phyloP scores from a whole-genome alignment of 768 basidiomycete species.

The Hebeloma cylindrosporum region DNA sequence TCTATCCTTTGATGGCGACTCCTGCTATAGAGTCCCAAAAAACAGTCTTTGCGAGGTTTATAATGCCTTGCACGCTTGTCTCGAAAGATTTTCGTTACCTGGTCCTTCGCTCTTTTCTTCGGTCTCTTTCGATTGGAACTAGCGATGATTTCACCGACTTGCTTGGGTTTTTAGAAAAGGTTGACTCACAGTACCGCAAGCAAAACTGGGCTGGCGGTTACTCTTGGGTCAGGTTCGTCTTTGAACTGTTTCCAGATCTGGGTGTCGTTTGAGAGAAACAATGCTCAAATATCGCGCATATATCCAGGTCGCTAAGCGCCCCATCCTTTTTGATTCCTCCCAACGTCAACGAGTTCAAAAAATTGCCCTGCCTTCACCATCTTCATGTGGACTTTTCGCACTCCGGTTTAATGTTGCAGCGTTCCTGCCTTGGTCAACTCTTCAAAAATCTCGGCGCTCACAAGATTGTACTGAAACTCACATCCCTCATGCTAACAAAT shows the following conservation, averaged over 20 bases:
- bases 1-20: slow-evolving; percentile 10
- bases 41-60: slow-evolving; percentile 27
- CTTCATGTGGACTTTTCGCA: slow-evolving; percentile 43
- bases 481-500: slow-evolving; percentile 47
- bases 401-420: slow-evolving; percentile 48
- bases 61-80: slow-evolving; percentile 40
- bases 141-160: slow-evolving; percentile 8
- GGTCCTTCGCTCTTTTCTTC: slow-evolving; percentile 39
- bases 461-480: slow-evolving; percentile 39
- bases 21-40: slow-evolving; percentile 9
- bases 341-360: slow-evolving; percentile 24
- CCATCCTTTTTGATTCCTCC: slow-evolving; percentile 31
- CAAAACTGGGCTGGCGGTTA: slow-evolving; percentile 30
- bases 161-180: slow-evolving; percentile 13
- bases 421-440: slow-evolving; percentile 33
- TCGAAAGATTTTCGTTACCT: slow-evolving; percentile 44
- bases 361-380: slow-evolving; percentile 34
- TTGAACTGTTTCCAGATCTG: not conserved
- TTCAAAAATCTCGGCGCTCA: slow-evolving; percentile 29
- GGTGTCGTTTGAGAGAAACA: too few species aligned
- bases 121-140: slow-evolving; percentile 27
- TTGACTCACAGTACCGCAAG: slow-evolving; percentile 12
- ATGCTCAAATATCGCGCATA: slow-evolving; percentile 15
- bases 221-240: slow-evolving; percentile 48
- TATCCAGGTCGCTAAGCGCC: slow-evolving; percentile 32